Evolutionary conservation across 108 stramenopile species (phyloP).

Genomic region (Skeletonema costatum): DNA sequence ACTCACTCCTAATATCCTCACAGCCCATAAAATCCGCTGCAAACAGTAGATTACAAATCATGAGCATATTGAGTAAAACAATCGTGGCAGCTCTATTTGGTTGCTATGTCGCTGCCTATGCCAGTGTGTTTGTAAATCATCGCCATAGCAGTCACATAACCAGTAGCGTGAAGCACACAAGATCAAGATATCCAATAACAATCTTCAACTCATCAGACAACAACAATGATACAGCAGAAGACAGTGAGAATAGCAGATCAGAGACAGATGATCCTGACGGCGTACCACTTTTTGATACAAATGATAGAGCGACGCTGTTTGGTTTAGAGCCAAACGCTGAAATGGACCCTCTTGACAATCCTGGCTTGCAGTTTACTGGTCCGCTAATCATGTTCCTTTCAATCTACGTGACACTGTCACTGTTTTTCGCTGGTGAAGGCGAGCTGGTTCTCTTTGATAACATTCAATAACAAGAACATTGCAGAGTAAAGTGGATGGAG

Average conservation of each 20-base stretch:
- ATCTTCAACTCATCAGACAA: background rate
- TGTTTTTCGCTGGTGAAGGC: constrained; percentile 24
- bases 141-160: background rate
- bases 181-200: background rate
- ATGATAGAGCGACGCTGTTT: constrained; percentile 29
- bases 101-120: background rate
- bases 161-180: background rate
- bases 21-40: no score
- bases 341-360: constrained; percentile 29
- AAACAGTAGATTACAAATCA: background rate
- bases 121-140: background rate
- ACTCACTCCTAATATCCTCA: no score
- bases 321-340: constrained; percentile 44
- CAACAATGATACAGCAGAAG: constrained; percentile 1
- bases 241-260: background rate
- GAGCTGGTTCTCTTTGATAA: constrained; percentile 6
- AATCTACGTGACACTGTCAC: constrained; percentile 22
- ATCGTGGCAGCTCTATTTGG: background rate
- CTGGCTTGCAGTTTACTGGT: constrained; percentile 32
- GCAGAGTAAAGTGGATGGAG: background rate
- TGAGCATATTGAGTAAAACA: background rate
- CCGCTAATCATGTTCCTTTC: constrained; percentile 29
- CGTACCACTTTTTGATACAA: constrained; percentile 19
- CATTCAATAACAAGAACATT: background rate
- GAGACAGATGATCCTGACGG: constrained; percentile 8